Evolutionary conservation across 2,329 filamentous ascomycete species (phyloP).

Genomic region (Mycogone perniciosa): DNA sequence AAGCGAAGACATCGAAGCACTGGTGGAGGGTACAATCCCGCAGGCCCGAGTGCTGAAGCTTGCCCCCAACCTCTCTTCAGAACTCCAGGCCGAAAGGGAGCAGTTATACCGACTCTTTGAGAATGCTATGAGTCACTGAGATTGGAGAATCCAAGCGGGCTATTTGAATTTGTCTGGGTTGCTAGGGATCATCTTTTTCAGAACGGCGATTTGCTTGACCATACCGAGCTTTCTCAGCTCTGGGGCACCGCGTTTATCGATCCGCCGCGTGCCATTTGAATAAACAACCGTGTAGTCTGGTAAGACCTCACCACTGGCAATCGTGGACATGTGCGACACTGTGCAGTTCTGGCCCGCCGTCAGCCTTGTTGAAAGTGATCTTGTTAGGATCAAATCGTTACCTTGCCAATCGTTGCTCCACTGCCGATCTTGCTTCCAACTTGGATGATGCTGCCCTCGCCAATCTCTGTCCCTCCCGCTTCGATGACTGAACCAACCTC

Average conservation of each 20-base stretch:
- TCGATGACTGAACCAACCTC: constrained; percentile 57
- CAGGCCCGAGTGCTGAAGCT: constrained; percentile 87
- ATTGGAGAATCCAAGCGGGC: neutral
- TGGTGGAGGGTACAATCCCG: constrained; percentile 93
- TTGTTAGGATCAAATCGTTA: constrained; percentile 23
- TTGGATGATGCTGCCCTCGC: constrained; percentile 55
- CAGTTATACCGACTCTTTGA: constrained; percentile 67
- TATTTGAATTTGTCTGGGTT: constrained; percentile 47
- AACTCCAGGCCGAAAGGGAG: constrained; percentile 63
- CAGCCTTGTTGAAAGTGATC: neutral
- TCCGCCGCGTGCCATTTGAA: constrained; percentile 53
- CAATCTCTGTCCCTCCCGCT: constrained; percentile 54
- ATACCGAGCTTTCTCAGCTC: constrained; percentile 59
- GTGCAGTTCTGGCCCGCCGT: constrained; percentile 54
- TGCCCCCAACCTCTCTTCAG: constrained; percentile 70
- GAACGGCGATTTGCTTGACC: constrained; percentile 60
- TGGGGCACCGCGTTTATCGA: constrained; percentile 54
- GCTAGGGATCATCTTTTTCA: constrained; percentile 60
- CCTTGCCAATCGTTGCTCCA: constrained; percentile 57
- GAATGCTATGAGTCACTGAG: constrained; percentile 39
- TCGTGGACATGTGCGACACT: constrained; percentile 56
- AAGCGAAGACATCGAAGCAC: constrained; percentile 63
- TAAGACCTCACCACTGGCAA: constrained; percentile 52
- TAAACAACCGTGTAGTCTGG: constrained; percentile 65
- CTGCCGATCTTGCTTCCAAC: constrained; percentile 53